Conservation (phyloP, 2,329 filamentous ascomycete genomes). For the Neonectria punicea region DNA sequence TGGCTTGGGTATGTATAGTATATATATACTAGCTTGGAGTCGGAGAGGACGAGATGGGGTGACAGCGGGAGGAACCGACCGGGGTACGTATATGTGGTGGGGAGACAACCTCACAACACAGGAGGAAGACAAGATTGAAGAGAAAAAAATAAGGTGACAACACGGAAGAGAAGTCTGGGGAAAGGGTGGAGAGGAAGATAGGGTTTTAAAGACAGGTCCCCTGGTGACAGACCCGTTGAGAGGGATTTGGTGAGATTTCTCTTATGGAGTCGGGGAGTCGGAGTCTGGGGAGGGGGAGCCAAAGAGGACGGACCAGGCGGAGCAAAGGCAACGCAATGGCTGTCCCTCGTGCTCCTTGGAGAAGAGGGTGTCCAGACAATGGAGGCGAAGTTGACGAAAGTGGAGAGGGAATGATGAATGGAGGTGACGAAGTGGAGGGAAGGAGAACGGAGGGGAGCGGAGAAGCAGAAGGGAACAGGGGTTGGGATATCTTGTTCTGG, state of each 20-base stretch:
- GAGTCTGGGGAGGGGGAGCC: constrained; percentile 16
- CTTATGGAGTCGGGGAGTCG: constrained; percentile 4
- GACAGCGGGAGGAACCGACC: constrained; percentile 15
- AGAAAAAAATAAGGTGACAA: constrained; percentile 18
- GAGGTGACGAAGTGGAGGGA: constrained; percentile 31
- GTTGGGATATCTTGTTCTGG: constrained; percentile 27
- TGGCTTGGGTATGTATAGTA: constrained; percentile 6
- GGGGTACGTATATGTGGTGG: constrained; percentile 15
- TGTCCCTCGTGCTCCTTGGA: constrained; percentile 13
- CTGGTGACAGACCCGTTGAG: constrained; percentile 19
- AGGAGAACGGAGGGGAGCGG: constrained; percentile 29
- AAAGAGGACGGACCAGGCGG: constrained; percentile 21
- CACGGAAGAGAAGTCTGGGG: constrained; percentile 29
- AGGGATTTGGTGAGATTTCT: constrained; percentile 29
- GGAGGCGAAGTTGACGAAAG: constrained; percentile 20
- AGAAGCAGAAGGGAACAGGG: constrained; percentile 26
- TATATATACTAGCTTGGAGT: constrained; percentile 12
- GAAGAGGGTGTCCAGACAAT: constrained; percentile 17
- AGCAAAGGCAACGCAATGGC: constrained; percentile 25
- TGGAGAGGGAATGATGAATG: constrained; percentile 24
- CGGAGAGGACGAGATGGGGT: constrained; percentile 15
- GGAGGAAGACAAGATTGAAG: constrained; percentile 2
- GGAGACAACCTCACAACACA: constrained; percentile 6
- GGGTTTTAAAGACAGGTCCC: constrained; percentile 37
- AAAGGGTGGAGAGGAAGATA: constrained; percentile 32